Conservation (phyloP, 352 stramenopile species). For the Globisporangium heterothallicum region DNA sequence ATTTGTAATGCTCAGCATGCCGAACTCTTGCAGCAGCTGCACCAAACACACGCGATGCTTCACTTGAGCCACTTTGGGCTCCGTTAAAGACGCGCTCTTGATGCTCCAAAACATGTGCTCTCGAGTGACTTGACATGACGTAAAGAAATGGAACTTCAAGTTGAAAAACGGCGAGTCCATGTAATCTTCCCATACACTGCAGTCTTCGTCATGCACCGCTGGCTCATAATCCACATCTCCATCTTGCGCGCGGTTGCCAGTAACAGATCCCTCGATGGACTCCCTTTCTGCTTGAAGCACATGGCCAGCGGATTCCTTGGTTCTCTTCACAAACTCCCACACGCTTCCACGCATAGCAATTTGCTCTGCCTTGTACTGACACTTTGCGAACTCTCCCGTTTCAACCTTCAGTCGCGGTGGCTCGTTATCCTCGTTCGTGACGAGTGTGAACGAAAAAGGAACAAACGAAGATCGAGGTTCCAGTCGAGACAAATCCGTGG, state of each 20-base stretch:
- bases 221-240: slow-evolving; percentile 1
- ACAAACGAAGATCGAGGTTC: slow-evolving; percentile 34
- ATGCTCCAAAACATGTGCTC: slow-evolving; percentile 73
- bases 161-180: slow-evolving; percentile 60
- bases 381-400: slow-evolving; percentile 66
- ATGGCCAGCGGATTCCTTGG: slow-evolving; percentile 20
- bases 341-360: slow-evolving; percentile 44
- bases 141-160: slow-evolving; percentile 66
- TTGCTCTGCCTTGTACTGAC: slow-evolving; percentile 52
- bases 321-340: slow-evolving; percentile 38
- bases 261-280: too few relatives aligned
- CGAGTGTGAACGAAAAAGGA: slow-evolving; percentile 47
- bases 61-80: slow-evolving; percentile 52
- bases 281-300: slow-evolving; percentile 8
- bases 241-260: too few relatives aligned
- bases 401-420: slow-evolving; percentile 44
- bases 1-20: slow-evolving; percentile 45
- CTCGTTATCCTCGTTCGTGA: slow-evolving; percentile 32
- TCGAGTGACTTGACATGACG: slow-evolving; percentile 63
- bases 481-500: slow-evolving; percentile 29
- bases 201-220: background rate
- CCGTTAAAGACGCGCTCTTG: slow-evolving; percentile 53
- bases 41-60: slow-evolving; percentile 58
- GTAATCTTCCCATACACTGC: slow-evolving; percentile 52
- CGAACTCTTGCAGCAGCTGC: slow-evolving; percentile 59